These are phyloP conservation scores for Psidium guajava DNA, from an alignment of 345 rosid genomes.

Conservation along the genomic window DNA sequence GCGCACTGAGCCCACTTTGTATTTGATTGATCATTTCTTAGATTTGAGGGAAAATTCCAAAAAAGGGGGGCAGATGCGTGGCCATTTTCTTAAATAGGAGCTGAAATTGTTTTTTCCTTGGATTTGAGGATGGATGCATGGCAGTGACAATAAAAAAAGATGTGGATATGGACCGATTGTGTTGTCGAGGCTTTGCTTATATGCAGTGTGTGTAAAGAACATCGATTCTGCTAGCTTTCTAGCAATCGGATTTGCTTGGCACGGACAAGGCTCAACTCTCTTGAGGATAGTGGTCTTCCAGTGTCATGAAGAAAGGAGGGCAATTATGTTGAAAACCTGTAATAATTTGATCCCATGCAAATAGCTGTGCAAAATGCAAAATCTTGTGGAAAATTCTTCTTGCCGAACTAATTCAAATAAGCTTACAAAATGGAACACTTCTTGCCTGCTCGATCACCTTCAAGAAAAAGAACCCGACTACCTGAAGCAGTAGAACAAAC, in stretches of 20 bases:
- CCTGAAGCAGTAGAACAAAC: not conserved
- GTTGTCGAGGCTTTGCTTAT: not conserved
- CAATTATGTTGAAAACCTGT: not conserved
- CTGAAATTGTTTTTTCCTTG: no score
- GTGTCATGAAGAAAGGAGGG: not conserved
- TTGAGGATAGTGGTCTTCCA: not conserved
- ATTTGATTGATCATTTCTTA: not conserved
- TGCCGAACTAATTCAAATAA: not conserved
- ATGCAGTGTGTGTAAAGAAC: not conserved
- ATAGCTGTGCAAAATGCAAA: not conserved
- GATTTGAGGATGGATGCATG: not conserved
- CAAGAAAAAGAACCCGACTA: not conserved
- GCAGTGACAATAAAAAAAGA: not conserved
- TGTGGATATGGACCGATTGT: not conserved
- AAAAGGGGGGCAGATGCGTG: no score
- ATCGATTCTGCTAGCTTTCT: not conserved
- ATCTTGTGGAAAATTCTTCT: not conserved
- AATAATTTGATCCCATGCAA: not conserved
- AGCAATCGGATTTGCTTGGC: not conserved
- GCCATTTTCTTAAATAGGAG: no score
- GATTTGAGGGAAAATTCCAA: no score
- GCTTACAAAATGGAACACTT: not conserved
- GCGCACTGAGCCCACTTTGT: not conserved
- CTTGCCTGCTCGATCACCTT: not conserved
- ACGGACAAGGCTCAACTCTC: not conserved